Base-by-base conservation (phyloP, 768 basidiomycete species). In the Steccherinum ochraceum region DNA sequence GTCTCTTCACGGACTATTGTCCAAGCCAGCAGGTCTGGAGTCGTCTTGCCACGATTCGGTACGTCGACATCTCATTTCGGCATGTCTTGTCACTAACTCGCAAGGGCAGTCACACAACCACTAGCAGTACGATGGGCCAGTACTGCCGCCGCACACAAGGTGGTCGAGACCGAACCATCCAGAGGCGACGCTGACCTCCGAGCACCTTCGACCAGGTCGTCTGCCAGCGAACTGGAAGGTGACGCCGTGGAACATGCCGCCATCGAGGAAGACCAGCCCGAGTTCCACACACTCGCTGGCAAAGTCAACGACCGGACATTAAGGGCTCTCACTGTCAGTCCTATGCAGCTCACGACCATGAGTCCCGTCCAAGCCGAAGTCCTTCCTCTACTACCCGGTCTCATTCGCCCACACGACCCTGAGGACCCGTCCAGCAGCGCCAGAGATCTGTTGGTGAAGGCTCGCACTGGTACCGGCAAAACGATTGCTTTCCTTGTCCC, bases 381-480 rank as follows among this genome's bases (percentile, higher is more conserved):
- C 5, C 71, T 92, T 2, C 75, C 78, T 7, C 74, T 89, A 48
- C 77, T 97, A 21, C 92, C 93, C 11, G 70, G 75, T 4, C 71
- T 96, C 21, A 75, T 79, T 12, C 63, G 70, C 16, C 80, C 86
- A 10, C 75, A 79, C 61, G 61, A 73, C 48, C 55, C 71, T 0
- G 55, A 64, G 24, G 68, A 62, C 40, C 55, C 60, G 27, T 44
- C 53, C n/a, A 24, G 56, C 11, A 52, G 52, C 7, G 39, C 54
- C 10, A 79, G 84, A 4, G 93, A 97, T 64, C 66, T 94, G 20
- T 73, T 95, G 42, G 90, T 94, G 50, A 85, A 89, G 63, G 88
- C 92, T 3, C 87, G 84, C 64, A 92, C 92, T 0, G 90, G 92
- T 24, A 92, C 91, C 0, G 92, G 90, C 25, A 95, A 94, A 69